A percentile compares a stretch with the other conserved stretches of the same genome.
These are phyloP conservation scores for Pilaira anomala DNA, from an alignment of 192 early-diverging fungal genomes.

Conservation along the genomic window DNA sequence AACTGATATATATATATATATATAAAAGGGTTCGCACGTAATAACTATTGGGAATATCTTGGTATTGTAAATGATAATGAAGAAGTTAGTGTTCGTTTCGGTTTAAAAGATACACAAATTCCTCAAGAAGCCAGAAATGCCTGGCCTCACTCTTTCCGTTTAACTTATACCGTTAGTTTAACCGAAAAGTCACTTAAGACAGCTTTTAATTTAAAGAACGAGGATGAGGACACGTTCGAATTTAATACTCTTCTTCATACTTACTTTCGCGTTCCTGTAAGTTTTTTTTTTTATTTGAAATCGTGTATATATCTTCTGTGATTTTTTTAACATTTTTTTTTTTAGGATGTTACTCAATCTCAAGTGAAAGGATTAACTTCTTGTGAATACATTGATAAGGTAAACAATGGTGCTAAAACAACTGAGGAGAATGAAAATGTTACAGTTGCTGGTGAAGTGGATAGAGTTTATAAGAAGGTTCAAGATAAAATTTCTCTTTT, in stretches of 20 bases:
- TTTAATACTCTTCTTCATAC: conserved; percentile 94
- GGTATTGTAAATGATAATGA: conserved; percentile 46
- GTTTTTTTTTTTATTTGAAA: not conserved
- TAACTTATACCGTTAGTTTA: conserved; percentile 81
- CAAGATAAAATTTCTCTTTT: conserved; percentile 39
- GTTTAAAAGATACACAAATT: conserved; percentile 56
- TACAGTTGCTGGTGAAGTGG: conserved; percentile 69
- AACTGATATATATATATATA: no score
- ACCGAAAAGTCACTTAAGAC: conserved; percentile 68
- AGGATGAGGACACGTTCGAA: conserved; percentile 62
- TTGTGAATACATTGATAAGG: conserved; percentile 71
- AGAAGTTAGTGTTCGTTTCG: conserved; percentile 51
- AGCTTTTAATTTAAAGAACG: conserved; percentile 72
- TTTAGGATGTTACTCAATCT: conserved; percentile 59
- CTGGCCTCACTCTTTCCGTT: conserved; percentile 74
- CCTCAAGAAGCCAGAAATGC: conserved; percentile 46
- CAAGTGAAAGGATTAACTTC: conserved; percentile 64
- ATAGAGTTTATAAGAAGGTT: conserved; percentile 81
- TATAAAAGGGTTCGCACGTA: conserved; percentile 46
- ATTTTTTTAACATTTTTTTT: not conserved
- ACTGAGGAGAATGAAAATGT: conserved; percentile 52
- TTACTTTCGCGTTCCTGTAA: conserved; percentile 72
- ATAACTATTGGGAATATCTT: conserved; percentile 54
- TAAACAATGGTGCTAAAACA: conserved; percentile 39
- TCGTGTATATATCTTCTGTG: not conserved